phyloP scores from a whole-genome alignment of 805 yeast genomes.

The Scheffersomyces amazonensis region DNA sequence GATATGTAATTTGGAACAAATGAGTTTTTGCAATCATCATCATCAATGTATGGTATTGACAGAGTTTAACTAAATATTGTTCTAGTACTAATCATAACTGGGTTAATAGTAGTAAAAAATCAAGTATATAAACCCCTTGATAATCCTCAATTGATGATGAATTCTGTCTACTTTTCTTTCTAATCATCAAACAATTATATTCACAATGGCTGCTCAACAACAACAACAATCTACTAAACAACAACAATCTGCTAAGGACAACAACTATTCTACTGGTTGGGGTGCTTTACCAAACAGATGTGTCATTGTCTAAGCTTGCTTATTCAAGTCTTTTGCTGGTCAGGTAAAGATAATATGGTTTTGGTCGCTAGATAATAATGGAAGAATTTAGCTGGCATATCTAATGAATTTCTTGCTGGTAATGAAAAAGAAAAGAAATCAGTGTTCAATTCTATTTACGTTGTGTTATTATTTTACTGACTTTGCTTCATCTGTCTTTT shows the following conservation, averaged over 20 bases:
- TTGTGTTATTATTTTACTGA: too few relatives aligned
- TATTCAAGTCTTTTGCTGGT: background rate
- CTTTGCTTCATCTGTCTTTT: background rate
- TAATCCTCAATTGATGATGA: background rate
- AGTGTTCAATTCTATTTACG: background rate
- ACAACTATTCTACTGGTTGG: background rate
- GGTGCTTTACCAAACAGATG: constrained; percentile 1
- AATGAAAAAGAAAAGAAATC: background rate
- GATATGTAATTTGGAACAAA: background rate
- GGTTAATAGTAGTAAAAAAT: background rate
- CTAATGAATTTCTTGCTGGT: background rate
- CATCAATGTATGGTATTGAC: background rate
- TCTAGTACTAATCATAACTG: background rate
- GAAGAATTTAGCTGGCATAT: background rate
- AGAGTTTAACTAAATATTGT: too few relatives aligned
- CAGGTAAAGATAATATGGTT: background rate
- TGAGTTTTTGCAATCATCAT: background rate
- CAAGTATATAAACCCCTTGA: background rate
- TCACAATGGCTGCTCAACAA: constrained; percentile 1
- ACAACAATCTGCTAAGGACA: constrained; percentile 1
- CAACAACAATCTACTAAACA: constrained; percentile 6
- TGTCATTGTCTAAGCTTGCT: background rate
- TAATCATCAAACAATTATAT: background rate
- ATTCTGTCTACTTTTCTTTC: background rate
- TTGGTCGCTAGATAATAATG: background rate